Base-by-base conservation (phyloP, 257 asterid species). In the Penstemon davidsonii region DNA sequence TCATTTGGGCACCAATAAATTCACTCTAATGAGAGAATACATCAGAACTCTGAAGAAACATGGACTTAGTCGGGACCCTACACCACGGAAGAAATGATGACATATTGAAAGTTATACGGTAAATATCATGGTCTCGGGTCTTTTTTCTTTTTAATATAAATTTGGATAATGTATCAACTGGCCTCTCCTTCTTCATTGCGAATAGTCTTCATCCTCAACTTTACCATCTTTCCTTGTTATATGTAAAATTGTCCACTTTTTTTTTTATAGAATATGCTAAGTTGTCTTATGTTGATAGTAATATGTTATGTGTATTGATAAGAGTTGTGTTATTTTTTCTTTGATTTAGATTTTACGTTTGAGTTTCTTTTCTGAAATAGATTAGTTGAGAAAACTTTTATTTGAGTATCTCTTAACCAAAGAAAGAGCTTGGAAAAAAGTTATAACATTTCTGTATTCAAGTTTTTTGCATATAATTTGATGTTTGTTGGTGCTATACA, bases 1-100 rank as follows among this genome's bases (percentile, higher is more conserved):
- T 79, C 80, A 85, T 69, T 96, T 93, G 37, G 97, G 99, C 40
- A 79, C 80, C 83, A 81, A 85, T 75, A 93, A 83, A 85, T 87
- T 87, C 53, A 15, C 86, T 52, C 86, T 88, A 67, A 90, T 88
- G 94, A 86, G 89, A 80, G 73, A 81, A 67, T 93, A 93, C 80
- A 57, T 90, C 71, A 75, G 4, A 76, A 82, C 87, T 19, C 83
- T 93, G 49, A 85, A 83, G 78, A 93, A 82, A 79, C 88, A 90
- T 3, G 90, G 98, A 58, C 83, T 86, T 5, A 85, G 88, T 71
- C 77, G 96, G 43, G 94, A 92, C 70, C 96, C 98, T 25, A 25
- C 33, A 6, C 79, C 78, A 33, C 59, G 80, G 56, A 85, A 73
- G 77, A 90, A 81, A 87, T 66, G 77, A 86, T 15, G 39, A 60